phyloP scores from a whole-genome alignment of 225 moss, liverwort and hornwort genomes.

The Climacium dendroides region DNA sequence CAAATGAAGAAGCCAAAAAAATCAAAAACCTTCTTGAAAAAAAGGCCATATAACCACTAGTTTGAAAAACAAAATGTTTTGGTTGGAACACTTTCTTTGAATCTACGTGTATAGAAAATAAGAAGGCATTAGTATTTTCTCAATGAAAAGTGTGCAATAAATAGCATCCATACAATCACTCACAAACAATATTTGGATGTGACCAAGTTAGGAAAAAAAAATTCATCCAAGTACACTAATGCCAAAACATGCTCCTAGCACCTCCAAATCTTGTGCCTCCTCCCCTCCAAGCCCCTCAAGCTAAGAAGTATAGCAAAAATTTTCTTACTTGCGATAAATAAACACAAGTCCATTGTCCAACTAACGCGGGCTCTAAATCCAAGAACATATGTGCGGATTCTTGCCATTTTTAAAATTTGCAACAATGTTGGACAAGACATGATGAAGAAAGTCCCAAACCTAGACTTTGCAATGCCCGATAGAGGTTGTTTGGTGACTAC shows the following conservation, averaged over 20 bases:
- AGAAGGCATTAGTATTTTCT: too few relatives aligned
- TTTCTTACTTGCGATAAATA: not conserved
- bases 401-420: not conserved
- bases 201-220: accelerated
- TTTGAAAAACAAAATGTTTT: too few relatives aligned
- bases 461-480: accelerated
- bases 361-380: accelerated
- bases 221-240: accelerated
- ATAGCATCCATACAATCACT: not conserved
- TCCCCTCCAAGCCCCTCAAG: accelerated
- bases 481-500: too few relatives aligned
- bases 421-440: not conserved
- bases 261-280: too few relatives aligned
- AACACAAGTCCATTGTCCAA: not conserved
- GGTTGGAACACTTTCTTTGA: too few relatives aligned
- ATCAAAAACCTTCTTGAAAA: too few relatives aligned
- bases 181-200: not conserved
- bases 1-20: too few relatives aligned
- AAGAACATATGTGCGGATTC: too few relatives aligned
- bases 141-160: not conserved
- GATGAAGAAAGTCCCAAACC: accelerated
- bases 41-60: too few relatives aligned
- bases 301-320: not conserved
- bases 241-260: not conserved
- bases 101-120: too few relatives aligned